These are phyloP conservation scores for Xylaria sp. DNA, from an alignment of 495 filamentous ascomycete genomes.

Conservation along the genomic window DNA sequence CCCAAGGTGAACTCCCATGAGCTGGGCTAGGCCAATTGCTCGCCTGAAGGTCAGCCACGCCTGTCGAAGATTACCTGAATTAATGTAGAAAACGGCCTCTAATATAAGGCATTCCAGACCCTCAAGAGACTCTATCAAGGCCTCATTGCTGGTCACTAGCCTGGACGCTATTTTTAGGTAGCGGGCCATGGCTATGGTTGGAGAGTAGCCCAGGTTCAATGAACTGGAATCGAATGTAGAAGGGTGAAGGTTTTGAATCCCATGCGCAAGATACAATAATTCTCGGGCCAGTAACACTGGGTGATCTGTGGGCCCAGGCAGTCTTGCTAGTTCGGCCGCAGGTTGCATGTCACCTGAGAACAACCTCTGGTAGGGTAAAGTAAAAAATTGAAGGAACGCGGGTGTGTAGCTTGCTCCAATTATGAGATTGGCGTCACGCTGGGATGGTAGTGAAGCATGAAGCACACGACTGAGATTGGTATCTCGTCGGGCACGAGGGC, in stretches of 20 bases:
- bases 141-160: neutral
- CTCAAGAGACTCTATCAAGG: neutral
- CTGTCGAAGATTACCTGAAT: neutral
- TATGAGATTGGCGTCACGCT: neutral
- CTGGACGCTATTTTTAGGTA: neutral
- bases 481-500: neutral
- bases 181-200: neutral
- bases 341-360: neutral
- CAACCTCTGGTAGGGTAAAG: neutral
- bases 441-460: neutral
- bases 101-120: slow-evolving; percentile 10
- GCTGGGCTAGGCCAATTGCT: slow-evolving; percentile 4
- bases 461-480: neutral
- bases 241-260: slow-evolving; percentile 11
- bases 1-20: slow-evolving; percentile 3
- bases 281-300: slow-evolving; percentile 1
- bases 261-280: slow-evolving; percentile 16
- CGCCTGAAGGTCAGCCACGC: neutral
- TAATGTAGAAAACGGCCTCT: slow-evolving; percentile 9
- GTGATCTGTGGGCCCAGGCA: neutral
- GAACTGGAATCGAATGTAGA: slow-evolving; percentile 10
- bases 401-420: neutral
- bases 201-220: neutral
- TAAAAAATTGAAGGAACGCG: slow-evolving; percentile 3
- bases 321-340: neutral